Conservation (phyloP, 2,329 filamentous ascomycete species). For the Penicillium sp. region DNA sequence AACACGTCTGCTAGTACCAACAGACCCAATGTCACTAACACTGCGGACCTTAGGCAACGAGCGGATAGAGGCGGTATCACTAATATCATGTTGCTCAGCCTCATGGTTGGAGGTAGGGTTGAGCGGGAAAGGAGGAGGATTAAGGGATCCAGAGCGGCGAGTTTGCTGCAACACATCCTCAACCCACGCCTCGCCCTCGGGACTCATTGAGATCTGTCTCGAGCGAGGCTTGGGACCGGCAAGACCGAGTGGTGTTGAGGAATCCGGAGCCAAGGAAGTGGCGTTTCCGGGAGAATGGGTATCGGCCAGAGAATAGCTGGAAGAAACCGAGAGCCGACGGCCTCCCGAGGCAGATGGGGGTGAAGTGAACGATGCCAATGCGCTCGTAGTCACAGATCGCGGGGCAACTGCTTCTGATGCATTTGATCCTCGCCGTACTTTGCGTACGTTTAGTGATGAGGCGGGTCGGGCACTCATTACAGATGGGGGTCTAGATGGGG, state of each 20-base stretch:
- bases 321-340: slow-evolving; percentile 44
- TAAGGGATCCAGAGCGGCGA: slow-evolving; percentile 41
- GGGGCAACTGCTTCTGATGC: slow-evolving; percentile 35
- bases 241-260: slow-evolving; percentile 48
- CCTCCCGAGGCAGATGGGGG: slow-evolving; percentile 32
- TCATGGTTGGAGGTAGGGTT: slow-evolving; percentile 14
- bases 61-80: slow-evolving; percentile 14
- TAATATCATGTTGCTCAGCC: slow-evolving; percentile 18
- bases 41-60: slow-evolving; percentile 39
- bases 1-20: slow-evolving; percentile 43
- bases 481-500: slow-evolving; percentile 43
- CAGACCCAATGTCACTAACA: slow-evolving; percentile 44
- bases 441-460: slow-evolving; percentile 45
- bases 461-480: slow-evolving; percentile 41
- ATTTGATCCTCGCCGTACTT: slow-evolving; percentile 42
- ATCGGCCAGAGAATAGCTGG: slow-evolving; percentile 39
- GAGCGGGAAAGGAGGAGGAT: slow-evolving; percentile 31
- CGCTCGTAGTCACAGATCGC: slow-evolving; percentile 32
- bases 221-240: slow-evolving; percentile 49
- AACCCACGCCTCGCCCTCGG: slow-evolving; percentile 53
- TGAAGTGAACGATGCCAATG: slow-evolving; percentile 35
- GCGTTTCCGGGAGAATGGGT: slow-evolving; percentile 30
- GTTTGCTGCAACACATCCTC: slow-evolving; percentile 52
- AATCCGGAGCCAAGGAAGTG: slow-evolving; percentile 18
- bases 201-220: slow-evolving; percentile 46